Evolutionary conservation across 2,329 filamentous ascomycete species (phyloP).

Genomic region (Apiospora arundinis): DNA sequence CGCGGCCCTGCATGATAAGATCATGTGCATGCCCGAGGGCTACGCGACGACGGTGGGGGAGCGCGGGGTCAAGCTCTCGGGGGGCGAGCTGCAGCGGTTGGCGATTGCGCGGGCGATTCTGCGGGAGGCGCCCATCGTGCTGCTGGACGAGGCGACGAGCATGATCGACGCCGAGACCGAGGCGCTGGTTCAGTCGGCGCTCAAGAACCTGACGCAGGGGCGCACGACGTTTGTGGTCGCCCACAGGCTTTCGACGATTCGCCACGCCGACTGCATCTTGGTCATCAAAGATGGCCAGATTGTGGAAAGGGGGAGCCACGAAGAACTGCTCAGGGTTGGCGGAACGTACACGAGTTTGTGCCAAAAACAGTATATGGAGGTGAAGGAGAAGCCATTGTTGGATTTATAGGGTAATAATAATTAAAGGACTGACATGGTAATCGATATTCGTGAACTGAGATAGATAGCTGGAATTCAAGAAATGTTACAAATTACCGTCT

Average conservation of each 20-base stretch:
- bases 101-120: slow-evolving; percentile 70
- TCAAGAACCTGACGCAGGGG: slow-evolving; percentile 32
- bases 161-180: slow-evolving; percentile 70
- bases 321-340: too few relatives aligned
- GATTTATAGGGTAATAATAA: too few relatives aligned
- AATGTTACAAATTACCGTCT: too few relatives aligned
- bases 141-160: slow-evolving; percentile 76
- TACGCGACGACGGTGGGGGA: slow-evolving; percentile 38
- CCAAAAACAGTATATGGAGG: too few relatives aligned
- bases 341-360: too few relatives aligned
- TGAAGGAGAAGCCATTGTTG: too few relatives aligned
- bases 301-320: background rate
- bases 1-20: slow-evolving; percentile 64
- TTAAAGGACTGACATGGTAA: too few relatives aligned
- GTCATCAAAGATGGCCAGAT: slow-evolving; percentile 50
- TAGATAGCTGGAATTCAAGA: background rate
- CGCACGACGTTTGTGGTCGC: slow-evolving; percentile 11
- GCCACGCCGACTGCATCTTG: slow-evolving; percentile 63
- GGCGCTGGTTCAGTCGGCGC: slow-evolving; percentile 57
- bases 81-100: slow-evolving; percentile 64
- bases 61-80: slow-evolving; percentile 51
- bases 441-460: too few relatives aligned
- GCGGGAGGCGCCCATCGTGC: slow-evolving; percentile 71
- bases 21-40: slow-evolving; percentile 57
- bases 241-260: slow-evolving; percentile 55